Evolutionary conservation across 345 rosid genomes (phyloP), one percentile per base, ranked within the genome.

Genomic region (Sonneratia alba): DNA sequence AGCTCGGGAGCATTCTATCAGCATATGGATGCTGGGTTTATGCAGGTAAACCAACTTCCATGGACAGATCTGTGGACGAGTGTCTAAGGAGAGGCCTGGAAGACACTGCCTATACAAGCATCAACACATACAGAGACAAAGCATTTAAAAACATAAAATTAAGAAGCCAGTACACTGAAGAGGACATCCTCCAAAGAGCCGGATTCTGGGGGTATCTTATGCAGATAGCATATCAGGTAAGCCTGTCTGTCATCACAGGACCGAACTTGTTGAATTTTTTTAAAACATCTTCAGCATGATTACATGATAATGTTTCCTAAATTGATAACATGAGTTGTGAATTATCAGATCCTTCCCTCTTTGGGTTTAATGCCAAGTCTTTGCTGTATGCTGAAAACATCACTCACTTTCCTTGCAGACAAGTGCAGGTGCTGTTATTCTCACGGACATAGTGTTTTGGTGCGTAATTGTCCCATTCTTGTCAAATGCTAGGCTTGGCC

Each of bases 371-470:
- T 34, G 14, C 12, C 7, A 18, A 34, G 66, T 62, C 32, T 27
- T 8, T 13, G 15, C 66, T 21, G 34, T 16, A 66, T 3, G 45
- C 13, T 7, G 38, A 37, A 12, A 66, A 1, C 12, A 9, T 45
- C 36, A 6, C 36, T 45, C 21, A 9, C 22, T 72, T 75, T 71
- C 71, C 3, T 66, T 36, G 71, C 75, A 94, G 97, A 85, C 93
- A 69, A 79, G 91, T 77, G 96, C 87, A 73, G 98, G 98, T 15
- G 96, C 98, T 36, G 88, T 87, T 16, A 80, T 94, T 81, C 80
- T 91, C 1, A 91, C 98, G 15, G 97, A 91, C 76, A 43, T 86
- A 34, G 79, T 91, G 49, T 89, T 89, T 75, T 94, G 98, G 97
- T 69, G 87, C 63, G 45, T 91, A 16, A 77, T 94, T 36, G 88